Percentiles rank a stretch among this genome's conserved stretches.
Evolutionary conservation across 1,139 yeast species (phyloP).

Genomic region (Suhomyces bokatorum): DNA sequence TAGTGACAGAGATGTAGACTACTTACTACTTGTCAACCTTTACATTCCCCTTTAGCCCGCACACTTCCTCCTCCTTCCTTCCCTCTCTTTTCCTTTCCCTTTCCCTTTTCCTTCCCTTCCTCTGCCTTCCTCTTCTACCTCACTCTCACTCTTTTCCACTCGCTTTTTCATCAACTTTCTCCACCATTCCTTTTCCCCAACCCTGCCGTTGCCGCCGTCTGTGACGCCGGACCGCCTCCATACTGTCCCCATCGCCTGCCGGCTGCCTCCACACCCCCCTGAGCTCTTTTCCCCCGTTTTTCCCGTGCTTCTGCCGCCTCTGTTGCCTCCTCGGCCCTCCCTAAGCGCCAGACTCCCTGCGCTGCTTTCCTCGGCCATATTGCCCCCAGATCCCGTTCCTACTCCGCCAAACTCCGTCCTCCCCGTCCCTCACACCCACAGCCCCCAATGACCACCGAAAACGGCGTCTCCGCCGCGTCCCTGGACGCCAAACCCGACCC

Average conservation of each 20-base stretch:
- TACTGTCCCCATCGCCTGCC: neutral
- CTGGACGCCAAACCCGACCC: neutral
- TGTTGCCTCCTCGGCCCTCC: too few species aligned
- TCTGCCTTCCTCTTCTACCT: neutral
- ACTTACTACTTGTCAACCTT: too few species aligned
- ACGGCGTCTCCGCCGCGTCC: constrained; percentile 1
- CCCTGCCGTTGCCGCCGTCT: neutral
- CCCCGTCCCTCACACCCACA: neutral
- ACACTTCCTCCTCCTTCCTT: too few species aligned
- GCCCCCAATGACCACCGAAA: constrained; percentile 7
- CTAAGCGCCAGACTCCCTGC: neutral
- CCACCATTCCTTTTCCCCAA: neutral
- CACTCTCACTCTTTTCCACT: neutral
- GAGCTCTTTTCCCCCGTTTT: neutral
- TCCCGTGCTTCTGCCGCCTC: neutral
- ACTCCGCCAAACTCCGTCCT: neutral
- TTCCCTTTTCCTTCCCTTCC: neutral
- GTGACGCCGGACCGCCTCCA: neutral
- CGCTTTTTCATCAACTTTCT: neutral
- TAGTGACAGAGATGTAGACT: too few species aligned
- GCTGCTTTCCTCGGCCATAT: neutral
- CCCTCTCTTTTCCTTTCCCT: neutral
- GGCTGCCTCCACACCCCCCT: neutral
- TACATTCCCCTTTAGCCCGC: too few species aligned
- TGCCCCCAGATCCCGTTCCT: neutral